These are phyloP conservation scores for Fusarium torulosum DNA, from an alignment of 2,329 filamentous ascomycete species.

Conservation along the genomic window DNA sequence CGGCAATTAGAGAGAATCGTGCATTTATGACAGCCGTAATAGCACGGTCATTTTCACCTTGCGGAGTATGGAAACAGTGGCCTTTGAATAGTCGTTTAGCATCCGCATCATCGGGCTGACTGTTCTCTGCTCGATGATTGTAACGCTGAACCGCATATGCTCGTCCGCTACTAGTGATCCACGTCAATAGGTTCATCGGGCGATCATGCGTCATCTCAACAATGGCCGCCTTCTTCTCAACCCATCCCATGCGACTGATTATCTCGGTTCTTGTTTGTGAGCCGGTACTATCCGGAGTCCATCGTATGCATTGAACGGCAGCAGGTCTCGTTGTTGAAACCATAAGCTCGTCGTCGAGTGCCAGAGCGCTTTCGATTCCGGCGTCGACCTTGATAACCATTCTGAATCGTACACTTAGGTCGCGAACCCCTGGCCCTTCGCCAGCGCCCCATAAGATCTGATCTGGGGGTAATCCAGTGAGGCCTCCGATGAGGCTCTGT, in stretches of 20 bases:
- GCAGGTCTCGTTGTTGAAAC: slow-evolving; percentile 92
- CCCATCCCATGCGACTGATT: slow-evolving; percentile 86
- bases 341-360: slow-evolving; percentile 91
- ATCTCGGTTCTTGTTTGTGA: slow-evolving; percentile 93
- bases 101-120: slow-evolving; percentile 60
- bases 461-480: slow-evolving; percentile 67
- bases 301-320: slow-evolving; percentile 96
- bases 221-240: slow-evolving; percentile 81
- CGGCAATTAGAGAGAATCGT: slow-evolving; percentile 90
- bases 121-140: slow-evolving; percentile 54
- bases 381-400: slow-evolving; percentile 99
- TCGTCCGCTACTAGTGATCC: slow-evolving; percentile 89
- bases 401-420: slow-evolving; percentile 90
- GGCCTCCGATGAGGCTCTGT: slow-evolving; percentile 71
- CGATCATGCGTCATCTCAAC: slow-evolving; percentile 92
- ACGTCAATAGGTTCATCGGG: slow-evolving; percentile 95
- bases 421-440: slow-evolving; percentile 83
- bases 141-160: slow-evolving; percentile 91
- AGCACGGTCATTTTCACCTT: slow-evolving; percentile 70
- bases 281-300: slow-evolving; percentile 85
- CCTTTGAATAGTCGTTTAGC: slow-evolving; percentile 83
- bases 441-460: slow-evolving; percentile 80
- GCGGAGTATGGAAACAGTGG: slow-evolving; percentile 87
- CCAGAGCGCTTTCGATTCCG: slow-evolving; percentile 87
- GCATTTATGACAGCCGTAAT: slow-evolving; percentile 88